phyloP scores from a whole-genome alignment of 2,329 filamentous ascomycete species.

The Ophiobolus disseminans region DNA sequence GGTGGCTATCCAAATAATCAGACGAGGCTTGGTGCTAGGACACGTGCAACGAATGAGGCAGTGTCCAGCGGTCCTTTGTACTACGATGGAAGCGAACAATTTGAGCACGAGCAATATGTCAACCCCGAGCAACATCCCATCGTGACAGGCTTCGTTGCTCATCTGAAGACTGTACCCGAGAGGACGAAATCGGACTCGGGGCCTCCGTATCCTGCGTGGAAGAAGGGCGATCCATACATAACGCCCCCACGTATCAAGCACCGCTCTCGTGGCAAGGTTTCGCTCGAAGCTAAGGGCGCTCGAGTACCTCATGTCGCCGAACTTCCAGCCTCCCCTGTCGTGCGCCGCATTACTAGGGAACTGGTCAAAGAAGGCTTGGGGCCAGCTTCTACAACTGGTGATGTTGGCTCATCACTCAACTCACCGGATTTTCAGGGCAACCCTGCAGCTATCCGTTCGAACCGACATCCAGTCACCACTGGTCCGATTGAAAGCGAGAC shows the following conservation, averaged over 20 bases:
- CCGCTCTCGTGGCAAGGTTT: slow-evolving; percentile 1
- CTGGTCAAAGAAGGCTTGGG: slow-evolving; percentile 37
- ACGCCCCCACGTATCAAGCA: background rate
- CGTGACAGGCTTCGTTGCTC: slow-evolving; percentile 50
- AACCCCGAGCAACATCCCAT: slow-evolving; percentile 27
- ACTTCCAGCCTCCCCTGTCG: slow-evolving; percentile 43
- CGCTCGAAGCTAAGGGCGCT: slow-evolving; percentile 11
- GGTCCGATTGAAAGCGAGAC: slow-evolving; percentile 1
- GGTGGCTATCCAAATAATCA: slow-evolving; percentile 23
- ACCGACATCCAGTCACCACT: slow-evolving; percentile 1
- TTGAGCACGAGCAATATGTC: slow-evolving; percentile 32
- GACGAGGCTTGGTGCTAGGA: slow-evolving; percentile 38
- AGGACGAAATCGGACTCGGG: too few species aligned
- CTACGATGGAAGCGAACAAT: slow-evolving; percentile 49
- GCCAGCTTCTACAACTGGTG: slow-evolving; percentile 35
- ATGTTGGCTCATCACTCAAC: slow-evolving; percentile 21
- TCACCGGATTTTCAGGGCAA: slow-evolving; percentile 1
- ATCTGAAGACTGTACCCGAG: slow-evolving; percentile 53
- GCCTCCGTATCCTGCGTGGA: too few species aligned
- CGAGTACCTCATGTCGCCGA: slow-evolving; percentile 25
- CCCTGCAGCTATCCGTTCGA: slow-evolving; percentile 1
- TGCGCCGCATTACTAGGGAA: slow-evolving; percentile 42
- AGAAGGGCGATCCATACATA: too few species aligned
- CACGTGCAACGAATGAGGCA: slow-evolving; percentile 35
- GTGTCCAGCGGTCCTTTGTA: slow-evolving; percentile 30